phyloP scores from a whole-genome alignment of 345 rosid species.

The Populus nigra region DNA sequence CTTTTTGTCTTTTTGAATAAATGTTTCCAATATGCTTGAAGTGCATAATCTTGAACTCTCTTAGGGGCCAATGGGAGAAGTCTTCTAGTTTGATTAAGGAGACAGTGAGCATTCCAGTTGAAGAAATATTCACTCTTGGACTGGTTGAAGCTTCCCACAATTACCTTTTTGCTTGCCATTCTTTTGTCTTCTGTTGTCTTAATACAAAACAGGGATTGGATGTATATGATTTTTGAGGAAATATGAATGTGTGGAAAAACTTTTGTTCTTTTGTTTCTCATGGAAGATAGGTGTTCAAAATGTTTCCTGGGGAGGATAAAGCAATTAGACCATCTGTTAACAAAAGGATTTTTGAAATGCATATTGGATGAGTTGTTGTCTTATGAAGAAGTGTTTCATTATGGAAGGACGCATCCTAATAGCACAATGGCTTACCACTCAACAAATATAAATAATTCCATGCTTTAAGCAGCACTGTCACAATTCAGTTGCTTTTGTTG shows the following conservation, averaged over 20 bases:
- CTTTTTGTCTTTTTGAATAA: background rate
- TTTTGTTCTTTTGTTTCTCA: background rate
- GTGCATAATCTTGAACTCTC: background rate
- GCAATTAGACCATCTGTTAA: background rate
- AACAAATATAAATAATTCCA: background rate
- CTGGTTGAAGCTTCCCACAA: background rate
- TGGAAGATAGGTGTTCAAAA: background rate
- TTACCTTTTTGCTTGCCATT: background rate
- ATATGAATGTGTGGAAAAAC: background rate
- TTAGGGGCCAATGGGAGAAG: background rate
- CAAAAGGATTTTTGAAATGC: background rate
- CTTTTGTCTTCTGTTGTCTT: background rate
- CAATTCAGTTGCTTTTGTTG: background rate
- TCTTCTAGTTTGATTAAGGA: background rate
- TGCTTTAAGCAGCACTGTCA: background rate
- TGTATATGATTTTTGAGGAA: background rate
- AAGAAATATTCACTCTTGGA: background rate
- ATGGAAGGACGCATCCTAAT: background rate
- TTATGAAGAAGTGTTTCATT: background rate
- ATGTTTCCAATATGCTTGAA: background rate
- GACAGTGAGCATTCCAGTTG: background rate
- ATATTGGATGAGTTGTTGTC: background rate
- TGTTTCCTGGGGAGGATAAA: background rate
- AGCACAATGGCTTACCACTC: background rate
- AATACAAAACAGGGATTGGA: background rate